Conservation (phyloP, 805 yeast species). For the Candida maesae region DNA sequence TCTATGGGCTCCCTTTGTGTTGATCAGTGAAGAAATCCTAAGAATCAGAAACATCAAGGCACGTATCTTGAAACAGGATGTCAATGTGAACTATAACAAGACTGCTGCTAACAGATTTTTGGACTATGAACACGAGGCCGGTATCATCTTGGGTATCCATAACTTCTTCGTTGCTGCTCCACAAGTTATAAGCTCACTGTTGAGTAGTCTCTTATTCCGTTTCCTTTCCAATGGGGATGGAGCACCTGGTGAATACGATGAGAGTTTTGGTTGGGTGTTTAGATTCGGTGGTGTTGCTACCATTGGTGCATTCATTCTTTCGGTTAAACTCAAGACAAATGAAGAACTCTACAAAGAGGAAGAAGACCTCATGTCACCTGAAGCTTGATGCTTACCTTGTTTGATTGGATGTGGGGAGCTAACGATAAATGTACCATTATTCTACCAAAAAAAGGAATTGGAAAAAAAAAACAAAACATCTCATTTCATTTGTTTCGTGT, state of each 20-base stretch:
- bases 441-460: too few species aligned
- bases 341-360: conserved; percentile 35
- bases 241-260: conserved; percentile 32
- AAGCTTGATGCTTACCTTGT: conserved; percentile 1
- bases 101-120: conserved; percentile 31
- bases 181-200: conserved; percentile 48
- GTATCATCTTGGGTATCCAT: conserved; percentile 53
- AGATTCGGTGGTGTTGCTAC: conserved; percentile 51
- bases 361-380: conserved; percentile 11
- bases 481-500: too few species aligned
- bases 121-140: conserved; percentile 49
- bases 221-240: conserved; percentile 27
- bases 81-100: conserved; percentile 7
- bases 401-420: too few species aligned
- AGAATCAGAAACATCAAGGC: conserved; percentile 47
- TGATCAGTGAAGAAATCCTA: conserved; percentile 55
- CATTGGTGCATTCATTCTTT: conserved; percentile 41
- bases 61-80: conserved; percentile 17
- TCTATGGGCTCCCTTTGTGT: conserved; percentile 62
- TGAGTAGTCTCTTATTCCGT: conserved; percentile 44
- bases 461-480: too few species aligned
- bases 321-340: conserved; percentile 40
- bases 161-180: conserved; percentile 57
- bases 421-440: too few species aligned
- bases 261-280: conserved; percentile 53